A percentile compares a stretch with the other conserved stretches of the same genome.
phyloP scores from a whole-genome alignment of 2,329 filamentous ascomycete genomes.

The Aspergillus cejpii region DNA sequence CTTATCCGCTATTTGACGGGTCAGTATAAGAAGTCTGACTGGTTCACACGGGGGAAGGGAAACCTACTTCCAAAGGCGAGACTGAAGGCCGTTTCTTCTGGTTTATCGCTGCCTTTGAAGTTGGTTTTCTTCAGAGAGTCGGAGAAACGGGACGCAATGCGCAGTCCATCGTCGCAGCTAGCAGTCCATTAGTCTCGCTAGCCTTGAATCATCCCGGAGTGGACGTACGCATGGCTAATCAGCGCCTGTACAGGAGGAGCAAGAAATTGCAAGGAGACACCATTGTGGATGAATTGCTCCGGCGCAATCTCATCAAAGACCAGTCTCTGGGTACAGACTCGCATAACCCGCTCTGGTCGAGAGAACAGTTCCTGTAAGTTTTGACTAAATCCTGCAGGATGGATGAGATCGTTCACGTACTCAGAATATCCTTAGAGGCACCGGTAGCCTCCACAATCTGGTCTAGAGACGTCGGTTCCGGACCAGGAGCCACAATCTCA shows the following conservation, averaged over 20 bases:
- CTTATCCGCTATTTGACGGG: neutral
- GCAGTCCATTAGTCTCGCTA: neutral
- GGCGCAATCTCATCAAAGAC: conserved; percentile 1
- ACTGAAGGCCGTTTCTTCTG: neutral
- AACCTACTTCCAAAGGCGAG: neutral
- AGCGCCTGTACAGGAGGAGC: neutral
- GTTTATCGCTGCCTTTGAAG: neutral
- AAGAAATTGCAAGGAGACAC: neutral
- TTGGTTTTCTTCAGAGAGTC: neutral
- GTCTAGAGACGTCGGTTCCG: neutral
- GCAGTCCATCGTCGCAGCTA: neutral
- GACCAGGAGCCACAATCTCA: neutral
- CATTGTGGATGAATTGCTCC: neutral
- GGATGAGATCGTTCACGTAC: too few species aligned
- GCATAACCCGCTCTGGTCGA: neutral
- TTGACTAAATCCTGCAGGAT: too few species aligned
- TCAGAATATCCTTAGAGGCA: neutral
- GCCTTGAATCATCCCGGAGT: neutral
- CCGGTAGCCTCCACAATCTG: neutral
- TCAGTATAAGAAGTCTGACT: neutral
- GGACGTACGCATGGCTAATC: neutral
- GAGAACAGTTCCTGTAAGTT: too few species aligned
- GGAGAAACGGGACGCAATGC: neutral
- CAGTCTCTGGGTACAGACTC: neutral
- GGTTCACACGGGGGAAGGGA: neutral